Evolutionary conservation across 2,329 filamentous ascomycete species (phyloP).

Genomic region (Colletotrichum viniferum): DNA sequence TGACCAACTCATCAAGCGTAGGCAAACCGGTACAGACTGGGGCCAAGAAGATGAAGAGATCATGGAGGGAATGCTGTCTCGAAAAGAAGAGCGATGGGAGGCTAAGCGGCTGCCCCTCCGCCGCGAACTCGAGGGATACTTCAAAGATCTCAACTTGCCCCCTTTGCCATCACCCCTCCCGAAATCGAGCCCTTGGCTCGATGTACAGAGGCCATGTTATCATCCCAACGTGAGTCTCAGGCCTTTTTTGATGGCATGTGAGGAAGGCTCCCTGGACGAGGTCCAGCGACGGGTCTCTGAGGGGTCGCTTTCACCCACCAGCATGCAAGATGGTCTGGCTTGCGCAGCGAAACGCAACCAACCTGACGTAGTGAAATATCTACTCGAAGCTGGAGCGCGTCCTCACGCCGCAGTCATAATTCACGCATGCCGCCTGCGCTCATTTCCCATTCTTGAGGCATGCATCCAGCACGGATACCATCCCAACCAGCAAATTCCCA

Average conservation of each 20-base stretch:
- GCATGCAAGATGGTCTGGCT: neutral
- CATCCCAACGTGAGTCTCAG: neutral
- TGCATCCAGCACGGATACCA: neutral
- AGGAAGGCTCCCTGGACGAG: neutral
- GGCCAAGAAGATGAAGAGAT: neutral
- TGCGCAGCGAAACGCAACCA: neutral
- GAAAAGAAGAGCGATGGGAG: neutral
- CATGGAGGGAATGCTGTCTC: neutral
- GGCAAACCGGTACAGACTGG: neutral
- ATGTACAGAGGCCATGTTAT: accelerated
- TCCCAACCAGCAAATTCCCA: neutral
- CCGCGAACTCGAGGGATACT: neutral
- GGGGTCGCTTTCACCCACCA: neutral
- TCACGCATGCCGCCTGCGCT: neutral
- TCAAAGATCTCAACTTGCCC: neutral
- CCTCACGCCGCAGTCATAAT: neutral
- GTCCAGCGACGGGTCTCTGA: neutral
- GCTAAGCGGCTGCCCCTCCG: neutral
- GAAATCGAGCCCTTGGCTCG: neutral
- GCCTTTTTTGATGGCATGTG: neutral
- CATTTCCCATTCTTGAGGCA: neutral
- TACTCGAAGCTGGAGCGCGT: neutral
- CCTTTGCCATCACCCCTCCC: neutral
- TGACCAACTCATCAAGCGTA: neutral
- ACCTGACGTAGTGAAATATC: neutral